phyloP scores from a whole-genome alignment of 805 yeast species.

The Metschnikowia kofuensis region DNA sequence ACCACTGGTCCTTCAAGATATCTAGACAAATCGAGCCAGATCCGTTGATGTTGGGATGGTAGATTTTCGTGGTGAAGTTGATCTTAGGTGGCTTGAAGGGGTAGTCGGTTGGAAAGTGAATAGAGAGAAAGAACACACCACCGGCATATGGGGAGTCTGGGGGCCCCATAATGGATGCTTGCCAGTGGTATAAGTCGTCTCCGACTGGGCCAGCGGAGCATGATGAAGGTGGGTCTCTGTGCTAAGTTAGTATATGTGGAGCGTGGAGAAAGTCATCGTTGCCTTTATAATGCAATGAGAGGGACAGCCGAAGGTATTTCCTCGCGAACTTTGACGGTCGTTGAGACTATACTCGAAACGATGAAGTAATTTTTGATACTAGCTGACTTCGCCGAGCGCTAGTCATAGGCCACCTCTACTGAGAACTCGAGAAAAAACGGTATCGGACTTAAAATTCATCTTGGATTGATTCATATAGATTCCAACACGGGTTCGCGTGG shows the following conservation, averaged over 20 bases:
- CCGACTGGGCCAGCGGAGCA: constrained; percentile 99
- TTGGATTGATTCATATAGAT: too few species aligned
- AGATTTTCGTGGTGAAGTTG: constrained; percentile 88
- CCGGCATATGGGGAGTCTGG: constrained; percentile 86
- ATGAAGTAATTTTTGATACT: too few species aligned
- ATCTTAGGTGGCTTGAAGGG: constrained; percentile 97
- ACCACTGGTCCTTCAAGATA: constrained; percentile 97
- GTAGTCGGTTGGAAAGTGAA: constrained; percentile 98
- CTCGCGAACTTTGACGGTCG: too few species aligned
- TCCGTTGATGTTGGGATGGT: constrained; percentile 95
- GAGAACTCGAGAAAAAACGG: too few species aligned
- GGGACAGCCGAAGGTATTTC: too few species aligned
- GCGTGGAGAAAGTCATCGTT: neutral
- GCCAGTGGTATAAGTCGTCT: constrained; percentile 98
- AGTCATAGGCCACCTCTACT: too few species aligned
- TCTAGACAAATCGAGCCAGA: constrained; percentile 96
- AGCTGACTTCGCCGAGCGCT: too few species aligned
- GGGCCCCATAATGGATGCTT: constrained; percentile 99
- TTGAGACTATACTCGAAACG: too few species aligned
- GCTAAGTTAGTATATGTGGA: constrained; percentile 13
- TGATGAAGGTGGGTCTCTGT: constrained; percentile 96
- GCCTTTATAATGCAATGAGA: too few species aligned
- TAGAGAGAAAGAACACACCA: constrained; percentile 93
- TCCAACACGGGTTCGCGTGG: too few species aligned
- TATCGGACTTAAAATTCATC: too few species aligned